Evolutionary conservation across 2,329 filamentous ascomycete species (phyloP), one percentile per base, ranked within the genome.

Genomic region (Fusarium annulatum): DNA sequence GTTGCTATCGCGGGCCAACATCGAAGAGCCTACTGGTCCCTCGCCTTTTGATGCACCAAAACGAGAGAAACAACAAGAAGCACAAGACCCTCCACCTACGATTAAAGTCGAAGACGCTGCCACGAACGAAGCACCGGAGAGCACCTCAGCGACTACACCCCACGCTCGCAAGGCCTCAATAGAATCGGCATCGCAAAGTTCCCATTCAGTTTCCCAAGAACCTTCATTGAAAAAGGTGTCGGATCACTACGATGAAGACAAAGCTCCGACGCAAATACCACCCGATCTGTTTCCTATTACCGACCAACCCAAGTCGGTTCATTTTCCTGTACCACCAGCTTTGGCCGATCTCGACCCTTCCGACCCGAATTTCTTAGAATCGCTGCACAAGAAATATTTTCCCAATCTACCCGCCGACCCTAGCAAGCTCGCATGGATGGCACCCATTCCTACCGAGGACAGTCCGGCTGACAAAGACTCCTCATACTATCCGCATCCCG

Each of bases 311-410:
- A 78, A 82, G 71, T 82, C 85, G 36, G 86, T 88, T 19, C 93
- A 94, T 83, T 94, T 92, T 81, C 92, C 91, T 15, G 82, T 81
- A n/a, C 84, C 82, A 4, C 86, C 82, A 15, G 80, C 79, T 46
- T 81, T 88, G 10, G 93, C 93, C 16, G 92, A 94, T 67, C 92
- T 98, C 72, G 94, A 98, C 80, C 95, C 95, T 1, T 86, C 90
- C 42, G 94, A 95, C 67, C 92, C 94, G 0, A 87, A 94, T 79
- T 98, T 98, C 84, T 91, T 98, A 65, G 84, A 89, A 52, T 92
- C 94, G 64, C 90, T 99, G 10, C 95, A 97, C 86, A 85, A 91
- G 28, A 97, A 98, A 82, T 99, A 97, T 88, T 99, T 98, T 83
- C 95, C 96, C 18, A 90, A 91, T 71, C 91, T 97, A 2, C 91